Evolutionary conservation across 768 basidiomycete species (phyloP).

Genomic region (Boletales sp.): DNA sequence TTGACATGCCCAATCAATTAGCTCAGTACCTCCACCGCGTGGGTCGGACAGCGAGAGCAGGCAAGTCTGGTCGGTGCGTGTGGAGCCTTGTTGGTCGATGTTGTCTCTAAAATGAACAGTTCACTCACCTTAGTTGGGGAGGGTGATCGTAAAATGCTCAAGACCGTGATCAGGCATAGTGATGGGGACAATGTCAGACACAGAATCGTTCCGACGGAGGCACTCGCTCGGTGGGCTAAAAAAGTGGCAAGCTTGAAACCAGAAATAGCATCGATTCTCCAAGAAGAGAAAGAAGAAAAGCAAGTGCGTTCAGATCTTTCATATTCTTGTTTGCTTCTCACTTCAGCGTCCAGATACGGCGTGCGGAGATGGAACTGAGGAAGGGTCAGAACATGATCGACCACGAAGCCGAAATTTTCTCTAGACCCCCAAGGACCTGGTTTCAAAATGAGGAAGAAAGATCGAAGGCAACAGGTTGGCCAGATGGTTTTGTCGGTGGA

Average conservation of each 20-base stretch:
- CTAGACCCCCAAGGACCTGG: constrained; percentile 96
- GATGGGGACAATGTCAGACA: constrained; percentile 81
- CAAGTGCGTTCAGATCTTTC: constrained; percentile 46
- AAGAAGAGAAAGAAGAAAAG: constrained; percentile 96
- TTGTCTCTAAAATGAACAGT: constrained; percentile 36
- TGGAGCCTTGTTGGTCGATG: not conserved
- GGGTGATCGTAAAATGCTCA: constrained; percentile 93
- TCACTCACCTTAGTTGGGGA: constrained; percentile 96
- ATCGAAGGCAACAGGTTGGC: constrained; percentile 68
- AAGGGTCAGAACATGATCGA: constrained; percentile 96
- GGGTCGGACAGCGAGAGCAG: constrained; percentile 95
- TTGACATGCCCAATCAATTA: constrained; percentile 94
- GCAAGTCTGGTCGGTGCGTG: constrained; percentile 82
- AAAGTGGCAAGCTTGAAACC: constrained; percentile 67
- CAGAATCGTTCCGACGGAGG: constrained; percentile 78
- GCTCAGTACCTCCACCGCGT: constrained; percentile 96
- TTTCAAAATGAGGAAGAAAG: constrained; percentile 91
- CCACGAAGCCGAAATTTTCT: constrained; percentile 88
- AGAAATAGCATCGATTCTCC: constrained; percentile 76
- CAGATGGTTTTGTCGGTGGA: not conserved
- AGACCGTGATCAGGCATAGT: constrained; percentile 90
- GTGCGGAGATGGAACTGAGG: constrained; percentile 92
- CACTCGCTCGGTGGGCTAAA: constrained; percentile 64
- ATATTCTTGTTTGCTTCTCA: constrained; percentile 8
- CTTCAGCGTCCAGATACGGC: constrained; percentile 54